These are phyloP conservation scores for Epicoccum sorghinum DNA, from an alignment of 2,329 filamentous ascomycete species.

Conservation along the genomic window DNA sequence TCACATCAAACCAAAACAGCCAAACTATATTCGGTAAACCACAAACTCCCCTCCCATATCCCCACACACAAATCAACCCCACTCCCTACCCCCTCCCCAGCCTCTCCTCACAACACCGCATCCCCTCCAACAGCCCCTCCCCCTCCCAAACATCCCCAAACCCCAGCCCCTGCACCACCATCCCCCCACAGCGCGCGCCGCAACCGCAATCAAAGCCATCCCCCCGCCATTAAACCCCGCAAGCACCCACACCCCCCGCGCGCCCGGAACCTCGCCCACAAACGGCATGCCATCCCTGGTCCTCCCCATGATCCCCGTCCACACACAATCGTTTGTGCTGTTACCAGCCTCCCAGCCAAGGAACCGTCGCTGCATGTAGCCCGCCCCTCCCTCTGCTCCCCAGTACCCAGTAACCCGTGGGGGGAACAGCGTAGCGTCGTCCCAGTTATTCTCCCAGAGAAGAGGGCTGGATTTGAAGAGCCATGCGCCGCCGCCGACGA, in stretches of 20 bases:
- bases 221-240: constrained; percentile 61
- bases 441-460: constrained; percentile 55
- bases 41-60: too few relatives aligned
- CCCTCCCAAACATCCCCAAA: constrained; percentile 42
- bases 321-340: constrained; percentile 47
- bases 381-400: constrained; percentile 24
- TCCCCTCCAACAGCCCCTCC: constrained; percentile 46
- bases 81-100: not conserved
- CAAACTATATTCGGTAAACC: too few relatives aligned
- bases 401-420: constrained; percentile 52
- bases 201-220: constrained; percentile 56
- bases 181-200: constrained; percentile 50
- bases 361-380: constrained; percentile 58
- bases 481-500: constrained; percentile 44
- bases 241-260: constrained; percentile 51
- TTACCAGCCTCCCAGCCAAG: constrained; percentile 56
- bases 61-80: too few relatives aligned
- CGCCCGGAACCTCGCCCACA: constrained; percentile 53
- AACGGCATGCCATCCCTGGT: constrained; percentile 52
- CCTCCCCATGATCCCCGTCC: constrained; percentile 52
- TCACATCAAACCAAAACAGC: too few relatives aligned
- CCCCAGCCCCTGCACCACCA: constrained; percentile 41
- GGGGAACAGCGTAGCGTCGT: constrained; percentile 56
- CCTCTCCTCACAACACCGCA: constrained; percentile 26
- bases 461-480: constrained; percentile 42